Evolutionary conservation across 176 grass and related monocot species (phyloP), one percentile per base, ranked within the genome.

Genomic region (Metroxylon sagu): DNA sequence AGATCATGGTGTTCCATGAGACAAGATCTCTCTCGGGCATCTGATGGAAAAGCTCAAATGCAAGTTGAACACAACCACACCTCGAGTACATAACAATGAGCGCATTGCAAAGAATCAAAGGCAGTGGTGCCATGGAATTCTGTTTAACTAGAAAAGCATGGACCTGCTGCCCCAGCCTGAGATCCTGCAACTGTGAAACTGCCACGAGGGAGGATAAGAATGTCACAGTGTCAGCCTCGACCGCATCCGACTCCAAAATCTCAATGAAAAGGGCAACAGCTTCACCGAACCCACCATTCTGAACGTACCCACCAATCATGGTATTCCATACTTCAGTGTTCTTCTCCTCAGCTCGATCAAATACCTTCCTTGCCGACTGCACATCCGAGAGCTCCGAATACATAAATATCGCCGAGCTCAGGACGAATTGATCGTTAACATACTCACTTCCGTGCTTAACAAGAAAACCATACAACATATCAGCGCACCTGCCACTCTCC

Each of bases 1-100:
- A 88, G 59, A 97, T 52, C 78, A 97, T 97, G 58, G 87, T 97
- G 59, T 97, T 97, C 91, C 92, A 97, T 35, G 92, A 82, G 66
- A 97, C 81, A 51, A 80, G 74, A 67, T 97, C 92, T 78, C 83
- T 97, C 59, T 90, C 71, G 26, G 78, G 75, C 71, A 97, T 73
- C 18, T 54, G 73, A 19, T 82, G 50, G 69, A 97, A 97, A 3
- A 91, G 65, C 6, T 88, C 78, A 65, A 97, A 88, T 2, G 92
- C 87, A 16, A 71, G 57, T 25, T 85, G 75, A 16, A 88, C 65
- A 64, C 65, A 18, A 48, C 87, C 78, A 23, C 87, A 88, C 53
- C 87, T 91, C 2, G 87, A 91, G 56, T 97, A 97, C 84, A 76
- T 91, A 7, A 97, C 84, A 25, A 88, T 52, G 56, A 91, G 76